Base-by-base conservation (phyloP, 371 early-diverging fungal species). In the Mucor piriformis region DNA sequence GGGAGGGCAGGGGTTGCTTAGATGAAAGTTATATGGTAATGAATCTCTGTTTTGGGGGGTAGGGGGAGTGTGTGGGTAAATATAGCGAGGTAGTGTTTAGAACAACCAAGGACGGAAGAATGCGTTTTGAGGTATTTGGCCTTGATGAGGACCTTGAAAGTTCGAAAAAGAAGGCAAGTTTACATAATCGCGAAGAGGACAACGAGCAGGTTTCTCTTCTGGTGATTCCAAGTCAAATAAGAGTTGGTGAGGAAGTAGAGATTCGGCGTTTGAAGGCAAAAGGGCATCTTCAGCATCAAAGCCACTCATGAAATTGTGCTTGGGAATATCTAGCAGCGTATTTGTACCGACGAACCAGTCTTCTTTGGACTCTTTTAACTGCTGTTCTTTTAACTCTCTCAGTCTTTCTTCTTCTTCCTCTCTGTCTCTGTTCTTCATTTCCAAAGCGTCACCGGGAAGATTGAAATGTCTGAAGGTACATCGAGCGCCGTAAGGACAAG, bases 381-480 rank as follows among this genome's bases (percentile, higher is more conserved):
- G 21, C 12, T 23, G 44, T 51, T 58, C 38, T 35, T 40, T 40
- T 34, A 43, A 38, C 16, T 54, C 29, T 27, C 54, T 40, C 16
- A 43, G 54, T 46, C 35, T 55, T 33, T 57, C 32, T 42, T 56
- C 25, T 10, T 54, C 59, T 25, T 63, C 62, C 46, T 61, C 62
- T 24, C 64, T 58, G n/a, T 56, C 63, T 3, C 44, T 15, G 4
- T 63, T 63, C 44, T 56, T 63, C 61, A 63, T 63, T 46, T 63
- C 63, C 16, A 55, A 21, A 21, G 44, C 59, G 27, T 69, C 69
- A 40, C 64, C 64, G 11, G 61, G 64, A 24, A 64, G 48, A 37
- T 67, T 67, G 29, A 61, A 57, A 68, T 99, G 99, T 32, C 93
- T 91, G 80, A 97, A 99, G 42, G 97, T 95, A 75, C 99, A 99